Evolutionary conservation across 768 basidiomycete species (phyloP), one percentile per base, ranked within the genome.

Genomic region (Trametes maxima): DNA sequence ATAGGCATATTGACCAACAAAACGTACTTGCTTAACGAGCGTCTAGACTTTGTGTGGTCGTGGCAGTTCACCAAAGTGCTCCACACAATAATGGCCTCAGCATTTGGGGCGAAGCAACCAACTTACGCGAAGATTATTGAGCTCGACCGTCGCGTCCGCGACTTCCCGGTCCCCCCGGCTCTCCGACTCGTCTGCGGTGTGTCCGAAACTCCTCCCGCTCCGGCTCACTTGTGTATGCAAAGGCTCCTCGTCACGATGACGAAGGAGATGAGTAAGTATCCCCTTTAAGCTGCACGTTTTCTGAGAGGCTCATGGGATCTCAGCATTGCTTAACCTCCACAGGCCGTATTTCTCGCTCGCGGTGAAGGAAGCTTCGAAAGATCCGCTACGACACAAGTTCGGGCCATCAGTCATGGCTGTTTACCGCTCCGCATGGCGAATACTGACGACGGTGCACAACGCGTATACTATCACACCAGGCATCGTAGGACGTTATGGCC

Each of bases 381-480:
- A 89, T 54, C 75, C 85, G 2, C 74, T 86, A 48, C 78, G 79
- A 49, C 88, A 90, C 67, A 80, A 76, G 66, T 90, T 84, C 69
- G 79, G 83, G 0, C 84, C 85, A 0, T 92, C 90, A 1, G 85
- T 90, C 3, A 79, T 88, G 70, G 84, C 89, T 0, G 82, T 83
- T 14, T 90, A 88, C 73, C 85, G 87, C 2, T 87, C 87, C 2
- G 83, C 87, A 3, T 90, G 86, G 83, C 76, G 88, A 21, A 66
- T 89, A 33, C 82, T 86, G 42, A 77, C 80, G 47, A 77, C 78
- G 0, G 73, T 87, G 50, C 73, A 76, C 17, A 69, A 77, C 19
- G 73, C 78, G 0, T 82, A 81, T 72, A 68, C 70, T 14, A 63
- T 67, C 17, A 73, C 77, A 8, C 79, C 83, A 0, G 71, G 77